Evolutionary conservation across 129 eudicot genomes (phyloP).

Genomic region (Erigeron canadensis): DNA sequence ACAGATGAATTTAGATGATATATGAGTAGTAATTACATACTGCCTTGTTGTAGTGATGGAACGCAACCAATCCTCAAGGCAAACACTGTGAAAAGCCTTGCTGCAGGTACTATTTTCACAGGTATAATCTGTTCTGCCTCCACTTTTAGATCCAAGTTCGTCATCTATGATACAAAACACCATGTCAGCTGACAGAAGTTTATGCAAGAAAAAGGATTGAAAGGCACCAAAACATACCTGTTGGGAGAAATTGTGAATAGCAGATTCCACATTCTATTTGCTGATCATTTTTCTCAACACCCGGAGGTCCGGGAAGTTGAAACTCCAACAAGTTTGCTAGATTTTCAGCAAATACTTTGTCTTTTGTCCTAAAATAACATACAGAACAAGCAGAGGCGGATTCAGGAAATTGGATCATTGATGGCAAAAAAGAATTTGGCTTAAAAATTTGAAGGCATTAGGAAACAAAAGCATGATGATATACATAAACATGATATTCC

Average conservation of each 20-base stretch:
- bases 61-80: slow-evolving; percentile 80
- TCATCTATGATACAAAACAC: slow-evolving; percentile 50
- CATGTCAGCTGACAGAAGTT: slow-evolving; percentile 11
- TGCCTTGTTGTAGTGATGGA: slow-evolving; percentile 75
- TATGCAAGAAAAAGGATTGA: slow-evolving; percentile 6
- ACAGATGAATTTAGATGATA: background rate
- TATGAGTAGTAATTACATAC: slow-evolving; percentile 42
- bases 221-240: slow-evolving; percentile 38
- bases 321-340: slow-evolving; percentile 51
- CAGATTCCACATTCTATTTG: slow-evolving; percentile 82
- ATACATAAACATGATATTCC: too few relatives aligned
- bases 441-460: too few relatives aligned
- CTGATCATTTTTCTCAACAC: slow-evolving; percentile 43
- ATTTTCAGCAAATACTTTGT: slow-evolving; percentile 54
- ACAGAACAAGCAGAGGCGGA: slow-evolving; percentile 2
- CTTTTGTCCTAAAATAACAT: slow-evolving; percentile 48
- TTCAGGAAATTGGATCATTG: too few relatives aligned
- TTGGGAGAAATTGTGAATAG: slow-evolving; percentile 72
- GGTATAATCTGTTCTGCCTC: slow-evolving; percentile 62
- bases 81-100: slow-evolving; percentile 69
- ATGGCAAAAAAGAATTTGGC: too few relatives aligned
- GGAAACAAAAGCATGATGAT: too few relatives aligned
- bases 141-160: slow-evolving; percentile 76
- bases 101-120: slow-evolving; percentile 71
- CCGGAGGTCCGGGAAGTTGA: slow-evolving; percentile 56